Evolutionary conservation across 768 basidiomycete species (phyloP).

Genomic region (Amanita brunnescens): DNA sequence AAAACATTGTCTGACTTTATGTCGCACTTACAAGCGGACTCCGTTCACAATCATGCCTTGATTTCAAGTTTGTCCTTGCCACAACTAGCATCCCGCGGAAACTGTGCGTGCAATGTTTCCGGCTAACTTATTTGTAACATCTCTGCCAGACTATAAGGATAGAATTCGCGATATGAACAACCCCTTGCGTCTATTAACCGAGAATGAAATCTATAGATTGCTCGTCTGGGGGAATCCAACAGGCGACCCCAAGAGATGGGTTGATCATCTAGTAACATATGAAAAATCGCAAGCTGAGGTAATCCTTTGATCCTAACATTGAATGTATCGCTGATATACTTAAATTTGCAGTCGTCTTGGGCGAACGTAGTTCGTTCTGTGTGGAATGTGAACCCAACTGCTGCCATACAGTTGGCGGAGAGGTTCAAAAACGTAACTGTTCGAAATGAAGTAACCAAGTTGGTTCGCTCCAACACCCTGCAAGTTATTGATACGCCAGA

Average conservation of each 20-base stretch:
- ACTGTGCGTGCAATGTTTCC: constrained; percentile 25
- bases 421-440: constrained; percentile 69
- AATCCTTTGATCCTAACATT: neutral
- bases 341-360: constrained; percentile 48
- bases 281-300: constrained; percentile 60
- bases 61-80: constrained; percentile 56
- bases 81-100: constrained; percentile 33
- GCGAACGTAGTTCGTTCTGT: constrained; percentile 54
- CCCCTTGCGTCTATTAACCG: constrained; percentile 76
- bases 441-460: constrained; percentile 61
- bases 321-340: neutral
- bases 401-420: constrained; percentile 78
- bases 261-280: constrained; percentile 43
- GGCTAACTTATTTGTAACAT: neutral
- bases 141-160: constrained; percentile 40
- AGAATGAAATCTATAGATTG: constrained; percentile 83
- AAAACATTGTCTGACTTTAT: constrained; percentile 82
- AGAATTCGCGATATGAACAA: constrained; percentile 61
- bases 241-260: constrained; percentile 63
- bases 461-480: constrained; percentile 65
- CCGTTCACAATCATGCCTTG: constrained; percentile 45
- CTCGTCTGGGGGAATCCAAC: constrained; percentile 87
- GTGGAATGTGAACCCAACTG: constrained; percentile 79
- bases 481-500: constrained; percentile 72
- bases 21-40: constrained; percentile 66